A percentile compares a stretch with the other conserved stretches of the same genome.
phyloP scores from a whole-genome alignment of 73 alveolate species.

The Uronychia setigera region DNA sequence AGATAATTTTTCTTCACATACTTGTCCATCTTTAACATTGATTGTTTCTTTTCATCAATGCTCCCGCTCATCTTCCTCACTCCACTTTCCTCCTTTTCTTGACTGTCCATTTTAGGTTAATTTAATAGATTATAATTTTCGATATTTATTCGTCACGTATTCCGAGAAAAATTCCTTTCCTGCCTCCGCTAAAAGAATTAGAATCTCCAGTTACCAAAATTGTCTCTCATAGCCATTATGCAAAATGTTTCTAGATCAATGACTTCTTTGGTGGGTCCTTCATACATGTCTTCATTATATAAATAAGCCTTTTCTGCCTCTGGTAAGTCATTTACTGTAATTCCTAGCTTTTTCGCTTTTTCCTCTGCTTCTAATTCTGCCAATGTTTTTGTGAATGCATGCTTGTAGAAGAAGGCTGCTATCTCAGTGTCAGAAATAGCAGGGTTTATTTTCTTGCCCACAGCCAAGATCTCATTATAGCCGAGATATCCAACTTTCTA shows the following conservation, averaged over 20 bases:
- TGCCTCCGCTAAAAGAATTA: background rate
- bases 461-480: background rate
- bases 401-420: background rate
- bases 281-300: background rate
- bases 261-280: background rate
- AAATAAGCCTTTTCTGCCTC: no score
- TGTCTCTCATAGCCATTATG: background rate
- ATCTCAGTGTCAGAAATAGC: background rate
- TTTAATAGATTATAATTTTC: background rate
- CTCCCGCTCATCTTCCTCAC: no score
- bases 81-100: no score
- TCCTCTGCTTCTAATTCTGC: background rate
- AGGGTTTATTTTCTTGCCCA: background rate
- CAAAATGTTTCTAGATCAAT: background rate
- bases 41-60: no score
- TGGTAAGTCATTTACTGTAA: no score
- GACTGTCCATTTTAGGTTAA: background rate
- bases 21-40: background rate
- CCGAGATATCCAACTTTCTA: background rate
- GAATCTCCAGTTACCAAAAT: background rate
- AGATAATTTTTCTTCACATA: background rate
- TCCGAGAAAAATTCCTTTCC: background rate
- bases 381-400: background rate
- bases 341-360: background rate
- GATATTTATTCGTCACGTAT: background rate